phyloP scores from a whole-genome alignment of 2,329 filamentous ascomycete species.

The Trichoderma sp. region DNA sequence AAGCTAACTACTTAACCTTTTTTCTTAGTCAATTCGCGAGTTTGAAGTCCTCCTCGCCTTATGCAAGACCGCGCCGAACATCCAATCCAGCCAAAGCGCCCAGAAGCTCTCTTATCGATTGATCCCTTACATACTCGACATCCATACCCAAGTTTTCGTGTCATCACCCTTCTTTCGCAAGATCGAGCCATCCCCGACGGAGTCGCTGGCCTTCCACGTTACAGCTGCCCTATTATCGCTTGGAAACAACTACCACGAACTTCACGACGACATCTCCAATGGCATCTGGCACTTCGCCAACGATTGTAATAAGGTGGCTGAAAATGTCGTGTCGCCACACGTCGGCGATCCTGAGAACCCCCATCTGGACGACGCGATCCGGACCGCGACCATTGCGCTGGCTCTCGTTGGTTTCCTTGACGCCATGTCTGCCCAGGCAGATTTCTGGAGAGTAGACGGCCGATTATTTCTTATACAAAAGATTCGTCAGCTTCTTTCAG shows the following conservation, averaged over 20 bases:
- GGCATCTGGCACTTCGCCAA: constrained; percentile 71
- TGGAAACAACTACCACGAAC: constrained; percentile 66
- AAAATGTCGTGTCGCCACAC: constrained; percentile 51
- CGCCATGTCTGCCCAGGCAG: constrained; percentile 71
- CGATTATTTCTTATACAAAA: constrained; percentile 70
- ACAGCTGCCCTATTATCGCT: constrained; percentile 78
- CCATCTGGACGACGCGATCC: constrained; percentile 63
- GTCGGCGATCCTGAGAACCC: constrained; percentile 55
- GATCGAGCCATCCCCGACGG: constrained; percentile 85
- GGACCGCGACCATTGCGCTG: constrained; percentile 72
- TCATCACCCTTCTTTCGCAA: constrained; percentile 78
- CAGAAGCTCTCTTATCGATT: constrained; percentile 76
- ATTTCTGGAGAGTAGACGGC: constrained; percentile 77
- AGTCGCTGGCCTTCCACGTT: constrained; percentile 75
- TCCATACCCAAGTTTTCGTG: constrained; percentile 73
- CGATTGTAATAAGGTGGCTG: constrained; percentile 63
- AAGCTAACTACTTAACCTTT: constrained; percentile 20
- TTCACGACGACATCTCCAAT: constrained; percentile 64
- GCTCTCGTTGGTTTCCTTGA: constrained; percentile 89
- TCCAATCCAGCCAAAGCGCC: constrained; percentile 69
- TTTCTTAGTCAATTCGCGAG: constrained; percentile 74
- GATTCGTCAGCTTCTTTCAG: constrained; percentile 72
- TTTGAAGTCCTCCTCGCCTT: constrained; percentile 88
- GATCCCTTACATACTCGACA: constrained; percentile 80
- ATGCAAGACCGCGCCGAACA: constrained; percentile 80